Base-by-base conservation (phyloP, 73 alveolate genomes). In the Symbiodinium pilosum region DNA sequence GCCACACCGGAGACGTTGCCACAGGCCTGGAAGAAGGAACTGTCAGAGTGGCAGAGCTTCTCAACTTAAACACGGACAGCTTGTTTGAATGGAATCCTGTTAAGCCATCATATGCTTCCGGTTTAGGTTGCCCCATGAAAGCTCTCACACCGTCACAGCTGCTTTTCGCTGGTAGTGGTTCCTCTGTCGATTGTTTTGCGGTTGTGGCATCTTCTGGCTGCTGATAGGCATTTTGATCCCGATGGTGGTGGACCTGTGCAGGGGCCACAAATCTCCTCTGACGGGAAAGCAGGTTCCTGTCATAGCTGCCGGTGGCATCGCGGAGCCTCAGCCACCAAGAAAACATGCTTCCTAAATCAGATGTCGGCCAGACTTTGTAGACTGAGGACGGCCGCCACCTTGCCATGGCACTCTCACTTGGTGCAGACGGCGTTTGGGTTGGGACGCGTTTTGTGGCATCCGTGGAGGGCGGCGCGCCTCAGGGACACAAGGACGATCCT, bases 371-470 rank as follows among this genome's bases (percentile, higher is more conserved):
- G n/a, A n/a, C n/a, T n/a, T n/a, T n/a, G n/a, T n/a, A 6, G 59
- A 47, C 59, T 14, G 14, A 59, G 52, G 97, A 91, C 36, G 97
- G 97, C 30, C 97, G 99, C 52, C 92, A 73, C 87, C 77, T 93
- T 68, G 99, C 99, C 28, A 93, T 93, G 99, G 42, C 99, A 2
- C 52, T 93, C 54, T 71, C 93, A 34, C 87, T 93, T 68, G 99
- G 99, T 12, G 99, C 99, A 1, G 93, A 93, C 26, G 99, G 94
- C 28, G 99, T 93, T 52, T 93, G 99, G 99, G 99, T 93, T 2
- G 99, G 99, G 41, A 93, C 99, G 43, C 93, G 99, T 21, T 93
- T 93, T 34, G 99, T 93, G 38, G 93, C 93, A 12, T 81, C 99
- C 8, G 75, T 56, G 51, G 99, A 93, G 39, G 99, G 92, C 5